phyloP scores from a whole-genome alignment of 106 monocot genomes.

The Dendrobium nobile region DNA sequence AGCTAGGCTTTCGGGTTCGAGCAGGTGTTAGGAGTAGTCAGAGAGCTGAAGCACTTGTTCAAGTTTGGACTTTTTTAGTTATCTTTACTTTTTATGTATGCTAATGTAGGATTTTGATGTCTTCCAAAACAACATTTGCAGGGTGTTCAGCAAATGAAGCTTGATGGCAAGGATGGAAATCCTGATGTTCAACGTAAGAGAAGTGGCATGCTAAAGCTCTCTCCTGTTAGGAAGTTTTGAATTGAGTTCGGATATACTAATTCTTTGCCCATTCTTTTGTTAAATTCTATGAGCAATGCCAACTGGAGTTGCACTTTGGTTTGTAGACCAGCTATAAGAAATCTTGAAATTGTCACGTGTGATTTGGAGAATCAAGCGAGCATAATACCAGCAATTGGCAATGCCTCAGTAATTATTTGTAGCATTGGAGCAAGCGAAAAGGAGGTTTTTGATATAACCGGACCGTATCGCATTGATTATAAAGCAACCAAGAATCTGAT shows the following conservation, averaged over 20 bases:
- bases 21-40: constrained; percentile 70
- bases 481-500: constrained; percentile 76
- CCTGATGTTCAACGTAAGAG: constrained; percentile 50
- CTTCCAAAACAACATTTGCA: constrained; percentile 9
- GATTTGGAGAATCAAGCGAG: constrained; percentile 62
- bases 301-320: constrained; percentile 40
- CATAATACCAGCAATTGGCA: constrained; percentile 59
- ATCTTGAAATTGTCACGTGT: constrained; percentile 81
- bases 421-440: constrained; percentile 98
- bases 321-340: constrained; percentile 82
- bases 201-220: neutral
- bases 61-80: constrained; percentile 31
- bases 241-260: neutral
- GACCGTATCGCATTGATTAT: constrained; percentile 92
- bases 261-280: neutral
- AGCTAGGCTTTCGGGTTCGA: constrained; percentile 78
- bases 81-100: neutral
- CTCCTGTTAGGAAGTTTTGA: neutral
- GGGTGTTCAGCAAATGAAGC: constrained; percentile 69
- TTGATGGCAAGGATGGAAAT: constrained; percentile 26
- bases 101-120: constrained; percentile 5
- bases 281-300: constrained; percentile 8
- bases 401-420: constrained; percentile 69
- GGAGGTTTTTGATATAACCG: constrained; percentile 82
- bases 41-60: constrained; percentile 56